Conservation (phyloP, 1,284 basidiomycete genomes). For the Sanghuangporus baumii region DNA sequence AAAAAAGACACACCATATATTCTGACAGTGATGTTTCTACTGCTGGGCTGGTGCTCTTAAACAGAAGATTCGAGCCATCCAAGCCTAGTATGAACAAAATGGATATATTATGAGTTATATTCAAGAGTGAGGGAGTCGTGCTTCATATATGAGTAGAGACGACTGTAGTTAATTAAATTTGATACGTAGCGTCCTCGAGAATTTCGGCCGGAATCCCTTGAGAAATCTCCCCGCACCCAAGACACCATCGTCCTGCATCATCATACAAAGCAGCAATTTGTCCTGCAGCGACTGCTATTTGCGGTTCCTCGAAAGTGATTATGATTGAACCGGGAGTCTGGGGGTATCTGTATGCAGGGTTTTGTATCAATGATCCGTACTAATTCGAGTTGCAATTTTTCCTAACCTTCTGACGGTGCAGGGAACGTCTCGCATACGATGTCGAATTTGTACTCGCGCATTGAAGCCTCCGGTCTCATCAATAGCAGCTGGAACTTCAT, state of each 20-base stretch:
- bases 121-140: neutral
- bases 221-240: conserved; percentile 75
- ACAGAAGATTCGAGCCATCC: too few relatives aligned
- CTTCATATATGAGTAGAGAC: neutral
- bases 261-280: conserved; percentile 77
- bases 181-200: neutral
- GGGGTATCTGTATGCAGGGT: neutral
- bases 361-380: neutral
- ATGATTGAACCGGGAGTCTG: conserved; percentile 17
- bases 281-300: conserved; percentile 72
- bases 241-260: conserved; percentile 57
- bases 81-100: too few relatives aligned
- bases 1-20: too few relatives aligned
- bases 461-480: conserved; percentile 38
- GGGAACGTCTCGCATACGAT: conserved; percentile 56
- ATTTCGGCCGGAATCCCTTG: conserved; percentile 8
- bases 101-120: too few relatives aligned
- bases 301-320: conserved; percentile 51
- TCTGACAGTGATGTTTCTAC: too few relatives aligned
- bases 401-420: conserved; percentile 38
- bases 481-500: conserved; percentile 45
- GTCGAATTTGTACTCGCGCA: conserved; percentile 62
- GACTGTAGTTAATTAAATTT: neutral
- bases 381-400: neutral
- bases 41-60: too few relatives aligned